Evolutionary conservation across 192 early-diverging fungal genomes (phyloP).

Genomic region (Lobosporangium transversale): DNA sequence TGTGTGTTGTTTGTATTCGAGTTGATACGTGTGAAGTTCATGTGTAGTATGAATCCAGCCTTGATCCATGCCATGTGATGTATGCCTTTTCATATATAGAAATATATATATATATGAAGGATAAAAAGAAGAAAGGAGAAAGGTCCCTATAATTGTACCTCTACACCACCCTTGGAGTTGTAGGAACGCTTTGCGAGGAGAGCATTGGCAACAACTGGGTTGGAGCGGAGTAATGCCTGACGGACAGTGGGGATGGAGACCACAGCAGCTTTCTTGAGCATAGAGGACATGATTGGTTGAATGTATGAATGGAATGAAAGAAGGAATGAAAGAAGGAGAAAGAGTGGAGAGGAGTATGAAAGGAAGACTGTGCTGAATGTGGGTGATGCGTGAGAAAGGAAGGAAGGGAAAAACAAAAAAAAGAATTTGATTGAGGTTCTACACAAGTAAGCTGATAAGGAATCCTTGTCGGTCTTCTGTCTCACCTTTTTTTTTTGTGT

Average conservation of each 20-base stretch:
- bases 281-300: conserved; percentile 6
- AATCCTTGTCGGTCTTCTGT: too few relatives aligned
- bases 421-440: not conserved
- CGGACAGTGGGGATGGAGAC: conserved; percentile 52
- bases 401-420: not conserved
- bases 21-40: too few relatives aligned
- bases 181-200: conserved; percentile 45
- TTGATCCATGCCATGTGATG: too few relatives aligned
- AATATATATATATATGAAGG: too few relatives aligned
- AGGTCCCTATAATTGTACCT: conserved; percentile 16
- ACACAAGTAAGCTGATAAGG: too few relatives aligned
- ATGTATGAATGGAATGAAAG: conserved; percentile 6
- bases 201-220: conserved; percentile 46
- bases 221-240: conserved; percentile 47
- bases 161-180: conserved; percentile 50
- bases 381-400: not conserved
- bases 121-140: not conserved
- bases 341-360: not conserved
- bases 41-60: too few relatives aligned
- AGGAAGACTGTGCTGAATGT: too few relatives aligned
- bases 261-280: conserved; percentile 46
- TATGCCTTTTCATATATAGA: too few relatives aligned
- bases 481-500: too few relatives aligned
- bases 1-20: too few relatives aligned
- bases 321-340: conserved; percentile 3